phyloP scores from a whole-genome alignment of 345 rosid species.

The Eucalyptus sp. region DNA sequence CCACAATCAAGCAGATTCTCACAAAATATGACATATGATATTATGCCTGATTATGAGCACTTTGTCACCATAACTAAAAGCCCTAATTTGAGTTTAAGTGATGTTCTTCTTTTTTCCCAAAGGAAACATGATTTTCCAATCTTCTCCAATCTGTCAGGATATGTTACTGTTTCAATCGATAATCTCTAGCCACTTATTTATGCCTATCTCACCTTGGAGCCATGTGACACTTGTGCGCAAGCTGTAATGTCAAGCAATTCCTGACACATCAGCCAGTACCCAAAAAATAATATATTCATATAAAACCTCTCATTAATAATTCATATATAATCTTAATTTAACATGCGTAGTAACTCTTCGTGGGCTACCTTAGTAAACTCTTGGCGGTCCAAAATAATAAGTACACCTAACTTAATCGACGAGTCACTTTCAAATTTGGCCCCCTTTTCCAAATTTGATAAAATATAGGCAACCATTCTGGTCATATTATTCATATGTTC shows the following conservation, averaged over 20 bases:
- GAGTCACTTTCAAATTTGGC: background rate
- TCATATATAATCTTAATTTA: background rate
- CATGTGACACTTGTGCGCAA: background rate
- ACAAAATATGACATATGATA: background rate
- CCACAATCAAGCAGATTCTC: background rate
- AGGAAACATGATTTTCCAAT: background rate
- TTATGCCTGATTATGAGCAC: background rate
- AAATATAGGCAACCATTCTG: background rate
- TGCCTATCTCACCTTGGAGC: background rate
- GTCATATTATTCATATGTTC: background rate
- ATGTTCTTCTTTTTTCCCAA: background rate
- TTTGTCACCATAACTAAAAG: background rate
- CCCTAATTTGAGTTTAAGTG: background rate
- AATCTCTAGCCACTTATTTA: background rate
- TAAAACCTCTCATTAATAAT: background rate
- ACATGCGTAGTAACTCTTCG: background rate
- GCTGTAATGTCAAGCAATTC: background rate
- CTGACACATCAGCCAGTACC: background rate
- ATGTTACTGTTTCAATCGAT: background rate
- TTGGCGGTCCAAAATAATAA: background rate
- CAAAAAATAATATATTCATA: background rate
- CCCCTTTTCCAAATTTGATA: background rate
- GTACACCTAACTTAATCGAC: background rate
- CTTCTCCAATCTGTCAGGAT: background rate
- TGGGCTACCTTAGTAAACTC: background rate